Evolutionary conservation across 1,139 yeast genomes (phyloP).

Genomic region (Taphrina betulina): DNA sequence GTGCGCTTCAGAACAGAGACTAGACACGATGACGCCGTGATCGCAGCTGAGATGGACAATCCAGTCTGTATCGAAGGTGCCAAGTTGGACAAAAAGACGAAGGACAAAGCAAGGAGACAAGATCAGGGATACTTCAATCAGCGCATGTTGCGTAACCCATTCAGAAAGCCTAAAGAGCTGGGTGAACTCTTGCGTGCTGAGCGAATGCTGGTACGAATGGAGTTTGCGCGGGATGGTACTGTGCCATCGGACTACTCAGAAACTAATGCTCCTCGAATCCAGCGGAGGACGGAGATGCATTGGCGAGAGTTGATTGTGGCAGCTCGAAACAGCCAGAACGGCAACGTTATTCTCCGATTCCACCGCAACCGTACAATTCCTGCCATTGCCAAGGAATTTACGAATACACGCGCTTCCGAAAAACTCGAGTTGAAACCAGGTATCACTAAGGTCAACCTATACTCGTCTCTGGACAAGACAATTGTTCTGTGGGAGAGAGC

Average conservation of each 20-base stretch:
- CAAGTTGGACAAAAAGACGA: not conserved
- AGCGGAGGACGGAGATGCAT: constrained; percentile 60
- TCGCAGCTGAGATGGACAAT: no score
- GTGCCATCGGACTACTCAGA: constrained; percentile 48
- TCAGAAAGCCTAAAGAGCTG: constrained; percentile 39
- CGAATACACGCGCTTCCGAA: constrained; percentile 30
- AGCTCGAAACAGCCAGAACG: constrained; percentile 51
- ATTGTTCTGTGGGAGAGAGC: constrained; percentile 15
- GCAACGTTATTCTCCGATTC: constrained; percentile 62
- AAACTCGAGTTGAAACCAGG: constrained; percentile 37
- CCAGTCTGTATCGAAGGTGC: no score
- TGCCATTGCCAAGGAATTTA: constrained; percentile 40
- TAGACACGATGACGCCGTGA: no score
- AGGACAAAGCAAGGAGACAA: not conserved
- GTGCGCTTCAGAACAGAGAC: constrained; percentile 4
- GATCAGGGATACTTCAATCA: constrained; percentile 13
- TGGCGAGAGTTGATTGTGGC: constrained; percentile 76
- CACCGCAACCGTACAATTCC: constrained; percentile 53
- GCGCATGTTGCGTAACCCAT: constrained; percentile 7
- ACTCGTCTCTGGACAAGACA: constrained; percentile 63
- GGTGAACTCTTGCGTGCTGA: constrained; percentile 69
- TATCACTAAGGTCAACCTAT: constrained; percentile 52
- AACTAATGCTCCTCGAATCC: constrained; percentile 49
- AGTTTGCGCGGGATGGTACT: constrained; percentile 43
- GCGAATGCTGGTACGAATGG: constrained; percentile 64